Evolutionary conservation across 2,329 filamentous ascomycete genomes (phyloP).

Genomic region (Claviceps maximensis): DNA sequence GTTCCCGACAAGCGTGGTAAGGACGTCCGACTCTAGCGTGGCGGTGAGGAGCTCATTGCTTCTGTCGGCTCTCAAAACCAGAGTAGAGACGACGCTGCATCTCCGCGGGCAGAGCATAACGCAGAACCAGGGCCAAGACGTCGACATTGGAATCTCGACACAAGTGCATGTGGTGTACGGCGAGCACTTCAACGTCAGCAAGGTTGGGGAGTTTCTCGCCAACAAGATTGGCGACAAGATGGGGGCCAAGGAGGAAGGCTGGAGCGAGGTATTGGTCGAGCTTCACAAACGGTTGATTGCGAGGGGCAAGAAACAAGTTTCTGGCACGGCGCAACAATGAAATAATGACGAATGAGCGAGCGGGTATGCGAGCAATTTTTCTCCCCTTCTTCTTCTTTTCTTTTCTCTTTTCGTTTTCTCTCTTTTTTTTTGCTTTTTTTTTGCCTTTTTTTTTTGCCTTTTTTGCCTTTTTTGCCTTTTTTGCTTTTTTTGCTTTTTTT

Average conservation of each 20-base stretch:
- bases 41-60: conserved; percentile 49
- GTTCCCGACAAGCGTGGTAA: conserved; percentile 51
- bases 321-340: conserved; percentile 12
- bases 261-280: conserved; percentile 43
- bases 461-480: neutral
- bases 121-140: no score
- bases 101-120: conserved; percentile 33
- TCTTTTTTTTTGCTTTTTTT: neutral
- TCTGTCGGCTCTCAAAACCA: conserved; percentile 51
- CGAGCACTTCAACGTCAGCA: conserved; percentile 61
- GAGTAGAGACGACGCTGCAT: conserved; percentile 49
- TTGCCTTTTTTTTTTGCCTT: neutral
- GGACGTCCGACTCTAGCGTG: conserved; percentile 52
- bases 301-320: conserved; percentile 35
- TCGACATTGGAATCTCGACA: conserved; percentile 40
- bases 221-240: conserved; percentile 35
- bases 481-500: neutral
- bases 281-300: conserved; percentile 42
- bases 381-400: neutral
- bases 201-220: conserved; percentile 59
- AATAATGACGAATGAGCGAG: conserved; percentile 15
- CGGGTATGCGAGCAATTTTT: neutral
- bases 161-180: conserved; percentile 59
- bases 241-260: conserved; percentile 25
- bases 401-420: neutral